These are phyloP conservation scores for Alternaria arborescens DNA, from an alignment of 2,329 filamentous ascomycete species.

Conservation along the genomic window DNA sequence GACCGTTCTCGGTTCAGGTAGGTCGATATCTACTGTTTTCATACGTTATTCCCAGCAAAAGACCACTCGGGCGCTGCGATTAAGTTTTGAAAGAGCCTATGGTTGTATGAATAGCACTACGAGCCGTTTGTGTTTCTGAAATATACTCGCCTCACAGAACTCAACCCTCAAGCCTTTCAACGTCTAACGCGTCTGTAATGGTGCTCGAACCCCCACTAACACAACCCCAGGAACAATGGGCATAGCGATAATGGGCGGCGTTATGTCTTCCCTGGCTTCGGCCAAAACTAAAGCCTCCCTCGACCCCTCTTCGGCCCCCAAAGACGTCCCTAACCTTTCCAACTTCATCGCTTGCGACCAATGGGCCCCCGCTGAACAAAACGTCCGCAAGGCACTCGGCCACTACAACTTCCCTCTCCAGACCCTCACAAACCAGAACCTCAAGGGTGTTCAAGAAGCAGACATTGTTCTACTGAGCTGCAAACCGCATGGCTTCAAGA, in stretches of 20 bases:
- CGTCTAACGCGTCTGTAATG: neutral
- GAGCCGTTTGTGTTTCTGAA: neutral
- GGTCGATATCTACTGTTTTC: constrained; percentile 51
- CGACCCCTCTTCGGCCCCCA: constrained; percentile 51
- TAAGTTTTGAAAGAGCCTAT: neutral
- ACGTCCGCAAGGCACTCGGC: constrained; percentile 71
- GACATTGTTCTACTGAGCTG: constrained; percentile 81
- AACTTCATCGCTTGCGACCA: constrained; percentile 84
- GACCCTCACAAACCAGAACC: constrained; percentile 76
- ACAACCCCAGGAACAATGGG: constrained; percentile 77
- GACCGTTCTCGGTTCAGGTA: constrained; percentile 83
- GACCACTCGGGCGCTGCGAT: neutral
- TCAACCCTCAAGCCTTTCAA: neutral
- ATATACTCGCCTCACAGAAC: no score
- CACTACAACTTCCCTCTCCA: constrained; percentile 69
- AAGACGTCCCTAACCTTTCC: constrained; percentile 61
- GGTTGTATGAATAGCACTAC: neutral
- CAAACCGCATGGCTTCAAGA: constrained; percentile 78
- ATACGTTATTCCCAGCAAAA: constrained; percentile 2
- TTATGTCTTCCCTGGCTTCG: constrained; percentile 73
- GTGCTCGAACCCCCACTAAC: neutral
- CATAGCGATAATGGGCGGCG: constrained; percentile 81
- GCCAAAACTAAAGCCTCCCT: constrained; percentile 45
- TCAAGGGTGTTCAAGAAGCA: constrained; percentile 70
- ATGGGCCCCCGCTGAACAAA: constrained; percentile 72